These are phyloP conservation scores for Fusarium sp. DNA, from an alignment of 2,329 filamentous ascomycete species.

Conservation along the genomic window DNA sequence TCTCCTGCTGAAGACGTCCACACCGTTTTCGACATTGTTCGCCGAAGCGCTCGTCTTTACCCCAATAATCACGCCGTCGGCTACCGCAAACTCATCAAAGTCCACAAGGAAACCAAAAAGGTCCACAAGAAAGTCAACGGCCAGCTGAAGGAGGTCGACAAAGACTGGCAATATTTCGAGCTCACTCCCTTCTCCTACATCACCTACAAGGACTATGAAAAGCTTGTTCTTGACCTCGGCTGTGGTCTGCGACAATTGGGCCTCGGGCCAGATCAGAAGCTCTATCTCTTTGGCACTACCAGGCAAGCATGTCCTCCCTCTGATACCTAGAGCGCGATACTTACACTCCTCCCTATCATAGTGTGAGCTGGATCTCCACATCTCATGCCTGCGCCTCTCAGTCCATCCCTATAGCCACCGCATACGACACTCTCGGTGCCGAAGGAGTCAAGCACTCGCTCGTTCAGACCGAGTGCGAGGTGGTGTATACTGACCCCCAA, in stretches of 20 bases:
- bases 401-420: conserved; percentile 89
- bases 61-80: conserved; percentile 73
- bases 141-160: conserved; percentile 79
- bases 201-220: conserved; percentile 82
- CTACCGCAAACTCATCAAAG: conserved; percentile 76
- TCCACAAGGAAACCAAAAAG: conserved; percentile 86
- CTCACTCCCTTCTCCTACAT: conserved; percentile 79
- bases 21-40: conserved; percentile 83
- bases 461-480: conserved; percentile 80
- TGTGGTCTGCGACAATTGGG: conserved; percentile 79
- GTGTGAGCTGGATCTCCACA: conserved; percentile 83
- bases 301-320: conserved; percentile 60
- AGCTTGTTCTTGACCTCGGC: conserved; percentile 74
- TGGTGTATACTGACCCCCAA: conserved; percentile 87
- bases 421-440: conserved; percentile 90
- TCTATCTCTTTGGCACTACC: conserved; percentile 85
- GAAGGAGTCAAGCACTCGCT: conserved; percentile 87
- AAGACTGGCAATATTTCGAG: conserved; percentile 91
- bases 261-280: conserved; percentile 69
- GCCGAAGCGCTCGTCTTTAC: conserved; percentile 71
- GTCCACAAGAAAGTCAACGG: conserved; percentile 88
- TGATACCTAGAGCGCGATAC: too few relatives aligned
- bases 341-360: conserved; percentile 46
- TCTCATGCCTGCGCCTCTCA: conserved; percentile 84
- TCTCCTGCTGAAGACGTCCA: conserved; percentile 74